phyloP scores from a whole-genome alignment of 768 basidiomycete genomes.

The Coprinopsis sp. region DNA sequence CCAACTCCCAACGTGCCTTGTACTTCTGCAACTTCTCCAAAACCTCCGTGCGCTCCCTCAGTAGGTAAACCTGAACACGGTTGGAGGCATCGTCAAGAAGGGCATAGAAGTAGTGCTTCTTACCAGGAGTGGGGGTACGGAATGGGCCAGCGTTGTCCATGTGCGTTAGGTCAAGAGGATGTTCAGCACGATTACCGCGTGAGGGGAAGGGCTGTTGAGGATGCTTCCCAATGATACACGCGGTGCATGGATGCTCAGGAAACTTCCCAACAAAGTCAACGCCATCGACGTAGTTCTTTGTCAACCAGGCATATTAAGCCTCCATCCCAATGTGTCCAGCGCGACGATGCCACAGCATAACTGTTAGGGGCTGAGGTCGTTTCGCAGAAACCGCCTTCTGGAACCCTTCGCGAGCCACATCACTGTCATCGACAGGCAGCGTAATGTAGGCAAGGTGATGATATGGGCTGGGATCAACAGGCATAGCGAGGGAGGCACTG shows the following conservation, averaged over 20 bases:
- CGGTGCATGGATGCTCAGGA: constrained; percentile 9
- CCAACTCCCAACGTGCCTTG: background rate
- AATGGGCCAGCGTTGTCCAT: constrained; percentile 24
- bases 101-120: constrained; percentile 7
- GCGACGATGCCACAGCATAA: no score
- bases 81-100: constrained; percentile 19
- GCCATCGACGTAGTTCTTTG: constrained; percentile 16
- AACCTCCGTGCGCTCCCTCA: constrained; percentile 8
- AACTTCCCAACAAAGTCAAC: constrained; percentile 10
- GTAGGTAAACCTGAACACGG: constrained; percentile 9
- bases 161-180: constrained; percentile 20
- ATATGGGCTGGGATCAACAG: no score
- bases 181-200: constrained; percentile 6
- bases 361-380: no score
- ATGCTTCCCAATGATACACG: constrained; percentile 23
- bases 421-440: no score
- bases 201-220: constrained; percentile 10
- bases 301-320: no score
- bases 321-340: no score
- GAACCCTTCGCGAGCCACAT: no score
- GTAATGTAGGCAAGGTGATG: no score
- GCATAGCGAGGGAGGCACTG: no score
- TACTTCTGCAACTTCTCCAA: background rate
- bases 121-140: constrained; percentile 2
- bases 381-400: no score